These are phyloP conservation scores for Boletales sp. DNA, from an alignment of 768 basidiomycete genomes.

Conservation along the genomic window DNA sequence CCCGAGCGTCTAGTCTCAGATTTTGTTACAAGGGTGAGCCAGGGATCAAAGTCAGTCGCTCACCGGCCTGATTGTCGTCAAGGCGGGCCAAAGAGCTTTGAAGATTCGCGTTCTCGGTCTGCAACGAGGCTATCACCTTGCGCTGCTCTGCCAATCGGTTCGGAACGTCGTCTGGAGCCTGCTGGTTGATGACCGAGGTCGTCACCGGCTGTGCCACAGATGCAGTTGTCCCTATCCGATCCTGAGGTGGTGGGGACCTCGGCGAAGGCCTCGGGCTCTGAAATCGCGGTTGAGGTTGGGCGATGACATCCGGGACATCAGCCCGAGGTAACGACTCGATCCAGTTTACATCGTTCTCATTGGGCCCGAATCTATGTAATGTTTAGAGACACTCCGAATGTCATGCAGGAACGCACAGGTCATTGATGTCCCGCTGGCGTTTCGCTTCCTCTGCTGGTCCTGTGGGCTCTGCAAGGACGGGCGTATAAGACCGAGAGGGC, in stretches of 20 bases:
- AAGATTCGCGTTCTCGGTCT: constrained; percentile 26
- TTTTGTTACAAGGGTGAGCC: background rate
- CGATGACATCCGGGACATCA: constrained; percentile 27
- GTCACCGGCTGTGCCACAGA: constrained; percentile 3
- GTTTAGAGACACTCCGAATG: background rate
- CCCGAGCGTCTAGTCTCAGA: constrained; percentile 14
- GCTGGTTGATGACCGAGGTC: background rate
- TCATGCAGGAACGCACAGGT: constrained; percentile 51
- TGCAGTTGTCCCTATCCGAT: constrained; percentile 5
- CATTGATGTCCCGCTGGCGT: constrained; percentile 46
- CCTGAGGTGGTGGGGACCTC: constrained; percentile 15
- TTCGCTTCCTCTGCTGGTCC: constrained; percentile 39
- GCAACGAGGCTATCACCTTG: constrained; percentile 17
- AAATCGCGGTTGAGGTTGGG: constrained; percentile 28
- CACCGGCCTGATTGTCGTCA: constrained; percentile 31
- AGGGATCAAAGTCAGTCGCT: constrained; percentile 1
- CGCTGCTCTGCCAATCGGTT: constrained; percentile 16
- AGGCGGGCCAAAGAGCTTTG: constrained; percentile 25
- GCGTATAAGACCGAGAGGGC: constrained; percentile 49
- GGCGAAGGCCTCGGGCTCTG: constrained; percentile 19
- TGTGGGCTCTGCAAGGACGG: constrained; percentile 41
- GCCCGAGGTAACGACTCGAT: constrained; percentile 54
- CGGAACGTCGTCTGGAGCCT: constrained; percentile 10
- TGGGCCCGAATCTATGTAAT: constrained; percentile 42
- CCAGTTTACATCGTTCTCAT: constrained; percentile 50